These are phyloP conservation scores for Hemisphaericaspora nanyangensis DNA, from an alignment of 805 yeast genomes.

Conservation along the genomic window DNA sequence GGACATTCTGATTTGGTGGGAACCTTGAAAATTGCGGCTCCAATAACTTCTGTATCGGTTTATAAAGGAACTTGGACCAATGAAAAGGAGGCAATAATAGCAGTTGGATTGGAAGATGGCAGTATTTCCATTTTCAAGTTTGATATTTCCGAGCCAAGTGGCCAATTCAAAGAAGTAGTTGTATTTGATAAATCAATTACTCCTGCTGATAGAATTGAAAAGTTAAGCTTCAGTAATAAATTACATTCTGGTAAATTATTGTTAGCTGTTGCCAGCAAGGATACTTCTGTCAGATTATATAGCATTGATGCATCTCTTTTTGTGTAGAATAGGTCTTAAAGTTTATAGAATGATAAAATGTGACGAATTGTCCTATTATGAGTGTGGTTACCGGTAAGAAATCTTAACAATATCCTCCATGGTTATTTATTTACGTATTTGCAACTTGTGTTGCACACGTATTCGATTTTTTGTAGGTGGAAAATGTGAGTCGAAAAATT, in stretches of 20 bases:
- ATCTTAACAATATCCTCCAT: no score
- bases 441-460: no score
- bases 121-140: slow-evolving; percentile 44
- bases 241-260: slow-evolving; percentile 16
- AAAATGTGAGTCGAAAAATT: not conserved
- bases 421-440: no score
- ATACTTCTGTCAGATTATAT: slow-evolving; percentile 54
- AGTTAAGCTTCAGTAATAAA: slow-evolving; percentile 53
- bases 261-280: slow-evolving; percentile 64
- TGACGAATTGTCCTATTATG: no score
- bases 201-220: slow-evolving; percentile 61
- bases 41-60: slow-evolving; percentile 69
- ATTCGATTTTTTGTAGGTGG: not conserved
- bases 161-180: slow-evolving; percentile 17
- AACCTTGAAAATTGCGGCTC: slow-evolving; percentile 43
- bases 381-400: no score
- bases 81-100: slow-evolving; percentile 31
- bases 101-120: slow-evolving; percentile 74
- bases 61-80: slow-evolving; percentile 20
- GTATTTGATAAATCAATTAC: slow-evolving; percentile 36
- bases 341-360: no score
- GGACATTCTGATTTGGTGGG: slow-evolving; percentile 31
- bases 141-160: slow-evolving; percentile 9
- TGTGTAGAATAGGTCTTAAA: slow-evolving; percentile 2
- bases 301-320: slow-evolving; percentile 8